Evolutionary conservation across 768 basidiomycete species (phyloP).

Genomic region (Grammothele lineata): DNA sequence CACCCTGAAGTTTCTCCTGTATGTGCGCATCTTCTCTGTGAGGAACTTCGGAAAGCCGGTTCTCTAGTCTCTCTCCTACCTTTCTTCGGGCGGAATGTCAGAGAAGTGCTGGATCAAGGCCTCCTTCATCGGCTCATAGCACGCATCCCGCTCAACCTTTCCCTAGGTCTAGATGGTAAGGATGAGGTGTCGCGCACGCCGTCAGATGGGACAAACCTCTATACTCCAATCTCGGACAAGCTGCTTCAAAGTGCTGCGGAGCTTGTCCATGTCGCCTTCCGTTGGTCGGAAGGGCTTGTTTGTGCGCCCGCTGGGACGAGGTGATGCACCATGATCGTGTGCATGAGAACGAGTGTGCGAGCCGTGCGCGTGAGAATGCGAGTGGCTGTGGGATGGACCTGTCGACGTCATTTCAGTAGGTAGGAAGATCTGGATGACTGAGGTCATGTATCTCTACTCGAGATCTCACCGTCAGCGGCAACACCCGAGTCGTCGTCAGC

Average conservation of each 20-base stretch:
- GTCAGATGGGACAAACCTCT: constrained; percentile 65
- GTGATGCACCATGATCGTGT: constrained; percentile 29
- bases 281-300: constrained; percentile 42
- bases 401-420: too few relatives aligned
- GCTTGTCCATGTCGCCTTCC: constrained; percentile 84
- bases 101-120: constrained; percentile 65
- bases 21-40: neutral
- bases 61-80: constrained; percentile 35
- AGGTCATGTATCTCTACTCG: too few relatives aligned
- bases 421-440: too few relatives aligned
- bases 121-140: constrained; percentile 79
- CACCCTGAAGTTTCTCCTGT: constrained; percentile 57
- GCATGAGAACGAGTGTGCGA: constrained; percentile 25
- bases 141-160: constrained; percentile 64
- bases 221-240: constrained; percentile 92
- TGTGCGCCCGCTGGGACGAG: constrained; percentile 14
- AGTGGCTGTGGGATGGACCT: constrained; percentile 17
- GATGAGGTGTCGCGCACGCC: neutral
- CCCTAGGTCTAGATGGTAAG: constrained; percentile 53
- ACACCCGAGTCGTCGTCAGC: neutral
- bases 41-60: neutral
- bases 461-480: neutral
- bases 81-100: constrained; percentile 47
- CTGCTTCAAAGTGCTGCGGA: constrained; percentile 88
- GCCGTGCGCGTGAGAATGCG: constrained; percentile 27